phyloP scores from a whole-genome alignment of 352 stramenopile species.

The Phytophthora cactorum region DNA sequence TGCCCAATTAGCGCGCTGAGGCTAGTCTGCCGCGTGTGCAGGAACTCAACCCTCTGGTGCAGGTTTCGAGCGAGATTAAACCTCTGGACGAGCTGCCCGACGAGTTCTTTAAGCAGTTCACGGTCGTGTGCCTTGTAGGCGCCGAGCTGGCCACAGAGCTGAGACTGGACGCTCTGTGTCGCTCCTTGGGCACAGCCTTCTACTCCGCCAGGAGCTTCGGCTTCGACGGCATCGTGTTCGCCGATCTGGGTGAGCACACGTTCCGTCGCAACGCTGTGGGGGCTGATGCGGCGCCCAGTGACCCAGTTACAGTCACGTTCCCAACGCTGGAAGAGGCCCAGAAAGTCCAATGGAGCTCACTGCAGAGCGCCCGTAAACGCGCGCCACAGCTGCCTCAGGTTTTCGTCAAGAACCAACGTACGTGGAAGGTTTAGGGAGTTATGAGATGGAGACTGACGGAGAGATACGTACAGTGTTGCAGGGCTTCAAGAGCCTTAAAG shows the following conservation, averaged over 20 bases:
- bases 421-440: slow-evolving; percentile 9
- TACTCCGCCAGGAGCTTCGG: slow-evolving; percentile 81
- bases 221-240: slow-evolving; percentile 81
- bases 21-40: slow-evolving; percentile 85
- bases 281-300: slow-evolving; percentile 37
- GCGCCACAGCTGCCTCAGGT: slow-evolving; percentile 74
- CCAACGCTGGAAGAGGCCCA: slow-evolving; percentile 60
- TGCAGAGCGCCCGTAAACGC: slow-evolving; percentile 75
- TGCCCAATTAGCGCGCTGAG: slow-evolving; percentile 60
- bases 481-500: slow-evolving; percentile 47
- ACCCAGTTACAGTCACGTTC: slow-evolving; percentile 56
- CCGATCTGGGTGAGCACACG: slow-evolving; percentile 71
- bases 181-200: slow-evolving; percentile 63
- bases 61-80: slow-evolving; percentile 82
- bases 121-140: slow-evolving; percentile 80
- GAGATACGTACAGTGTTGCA: slow-evolving; percentile 59
- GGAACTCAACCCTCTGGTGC: slow-evolving; percentile 95
- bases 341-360: slow-evolving; percentile 58
- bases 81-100: slow-evolving; percentile 55
- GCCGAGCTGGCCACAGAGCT: slow-evolving; percentile 54
- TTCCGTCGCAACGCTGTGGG: slow-evolving; percentile 57
- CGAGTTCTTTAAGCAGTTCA: slow-evolving; percentile 88
- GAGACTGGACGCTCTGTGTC: slow-evolving; percentile 67
- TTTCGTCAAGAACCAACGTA: slow-evolving; percentile 85
- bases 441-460: background rate